Evolutionary conservation across 768 basidiomycete genomes (phyloP), one percentile per base, ranked within the genome.

Genomic region (Macrolepiota dolichaula): DNA sequence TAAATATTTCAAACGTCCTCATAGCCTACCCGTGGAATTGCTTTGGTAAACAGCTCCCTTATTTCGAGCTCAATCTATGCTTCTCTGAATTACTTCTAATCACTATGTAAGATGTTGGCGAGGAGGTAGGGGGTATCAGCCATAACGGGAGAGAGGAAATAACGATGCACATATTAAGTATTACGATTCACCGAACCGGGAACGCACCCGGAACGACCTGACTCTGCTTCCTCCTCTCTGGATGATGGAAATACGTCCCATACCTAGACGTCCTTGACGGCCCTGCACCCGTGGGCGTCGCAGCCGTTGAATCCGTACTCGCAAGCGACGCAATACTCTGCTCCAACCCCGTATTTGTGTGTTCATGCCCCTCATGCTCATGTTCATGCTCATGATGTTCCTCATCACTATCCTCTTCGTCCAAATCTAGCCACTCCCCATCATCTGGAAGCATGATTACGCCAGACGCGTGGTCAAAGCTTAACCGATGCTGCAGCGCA

Each of bases 371-470:
- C n/a, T 44, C 42, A 44, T 44, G 42, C 29, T n/a, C n/a, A n/a
- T 32, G 29, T 32, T 32, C 29, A 44, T 44, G 42, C 4, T 44
- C 36, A 7, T 81, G 73, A 59, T 79, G 78, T 57, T 78, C 75
- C 60, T 80, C 80, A 55, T 72, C 74, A 60, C 77, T 76, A 4
- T 61, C 77, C 32, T 75, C 77, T 0, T 71, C 82, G 25, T 86
- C 86, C 15, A 79, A 75, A 22, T 73, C 76, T 64, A 88, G 73
- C 84, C 89, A 90, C 64, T 83, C 81, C 32, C 78, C 82, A 64
- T 86, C 82, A 40, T 94, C 92, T 0, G 94, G 92, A 2, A 96
- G 74, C 80, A 89, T 88, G 64, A 96, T 96, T 37, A 95, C 91
- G 0, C 94, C 94, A 2, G 90, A 90, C 4, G 86, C 92, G 53